Evolutionary conservation across 129 eudicot species (phyloP).

Genomic region (Lonicera japonica): DNA sequence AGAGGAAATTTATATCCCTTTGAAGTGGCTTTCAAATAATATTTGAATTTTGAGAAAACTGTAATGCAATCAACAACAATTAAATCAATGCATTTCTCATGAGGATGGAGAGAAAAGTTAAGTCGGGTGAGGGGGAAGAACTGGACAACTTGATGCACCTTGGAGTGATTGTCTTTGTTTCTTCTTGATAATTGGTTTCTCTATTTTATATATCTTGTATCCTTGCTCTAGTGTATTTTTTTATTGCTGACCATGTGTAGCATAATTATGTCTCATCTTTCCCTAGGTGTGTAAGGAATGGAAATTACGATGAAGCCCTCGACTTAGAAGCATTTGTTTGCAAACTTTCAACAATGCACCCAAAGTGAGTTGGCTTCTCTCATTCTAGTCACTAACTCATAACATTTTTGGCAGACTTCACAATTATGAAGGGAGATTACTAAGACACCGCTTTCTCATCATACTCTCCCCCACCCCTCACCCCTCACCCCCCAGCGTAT

Average conservation of each 20-base stretch:
- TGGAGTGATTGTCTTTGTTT: no score
- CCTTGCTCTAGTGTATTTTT: not conserved
- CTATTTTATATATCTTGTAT: not conserved
- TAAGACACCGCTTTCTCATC: constrained; percentile 6
- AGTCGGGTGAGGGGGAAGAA: no score
- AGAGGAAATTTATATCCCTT: no score
- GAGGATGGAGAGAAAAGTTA: no score
- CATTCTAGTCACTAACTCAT: constrained; percentile 6
- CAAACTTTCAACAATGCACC: constrained; percentile 95
- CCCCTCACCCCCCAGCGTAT: no score
- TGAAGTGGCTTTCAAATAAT: no score
- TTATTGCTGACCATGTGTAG: not conserved
- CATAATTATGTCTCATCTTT: constrained; percentile 5
- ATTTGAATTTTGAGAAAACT: no score
- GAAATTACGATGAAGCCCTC: constrained; percentile 97
- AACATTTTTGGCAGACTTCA: not conserved
- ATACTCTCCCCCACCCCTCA: no score
- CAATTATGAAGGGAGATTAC: constrained; percentile 8
- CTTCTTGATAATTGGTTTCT: no score
- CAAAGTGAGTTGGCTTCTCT: constrained; percentile 53
- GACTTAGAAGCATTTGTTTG: constrained; percentile 89
- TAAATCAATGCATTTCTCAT: no score
- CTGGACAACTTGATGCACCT: no score
- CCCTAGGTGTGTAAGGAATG: constrained; percentile 91
- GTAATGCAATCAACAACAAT: no score